These are phyloP conservation scores for Cyclocybe cylindracea DNA, from an alignment of 768 basidiomycete genomes.

Conservation along the genomic window DNA sequence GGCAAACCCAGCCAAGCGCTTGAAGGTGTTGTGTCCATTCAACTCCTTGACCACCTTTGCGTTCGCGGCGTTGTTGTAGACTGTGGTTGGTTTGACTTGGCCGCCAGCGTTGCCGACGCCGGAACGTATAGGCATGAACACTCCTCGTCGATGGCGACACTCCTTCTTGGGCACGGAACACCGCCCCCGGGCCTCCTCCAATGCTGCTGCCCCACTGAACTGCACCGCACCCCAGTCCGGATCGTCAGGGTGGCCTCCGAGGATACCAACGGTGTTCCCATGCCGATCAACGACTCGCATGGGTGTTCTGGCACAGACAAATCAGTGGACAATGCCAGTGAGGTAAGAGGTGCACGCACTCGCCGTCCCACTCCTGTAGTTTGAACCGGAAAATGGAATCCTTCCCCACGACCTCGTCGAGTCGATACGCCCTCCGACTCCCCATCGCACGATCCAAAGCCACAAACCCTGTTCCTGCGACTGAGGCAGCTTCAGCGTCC, in stretches of 20 bases:
- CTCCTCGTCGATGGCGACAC: background rate
- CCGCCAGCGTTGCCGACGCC: slow-evolving; percentile 7
- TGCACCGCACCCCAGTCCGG: background rate
- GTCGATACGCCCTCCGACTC: background rate
- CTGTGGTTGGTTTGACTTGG: background rate
- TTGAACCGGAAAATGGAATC: background rate
- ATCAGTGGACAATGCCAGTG: too few relatives aligned
- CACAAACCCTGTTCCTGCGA: background rate
- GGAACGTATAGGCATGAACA: background rate
- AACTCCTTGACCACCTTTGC: background rate
- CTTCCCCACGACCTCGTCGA: background rate
- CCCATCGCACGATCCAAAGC: background rate
- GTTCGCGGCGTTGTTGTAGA: background rate
- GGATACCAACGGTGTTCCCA: background rate
- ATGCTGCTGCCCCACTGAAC: background rate
- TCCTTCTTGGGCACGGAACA: too few relatives aligned
- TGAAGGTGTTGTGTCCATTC: background rate
- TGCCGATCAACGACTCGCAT: too few relatives aligned
- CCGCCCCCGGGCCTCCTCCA: background rate
- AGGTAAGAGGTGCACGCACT: too few relatives aligned
- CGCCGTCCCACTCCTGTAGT: slow-evolving; percentile 6
- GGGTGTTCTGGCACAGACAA: too few relatives aligned
- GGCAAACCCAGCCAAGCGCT: slow-evolving; percentile 4
- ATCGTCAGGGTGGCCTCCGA: slow-evolving; percentile 2
- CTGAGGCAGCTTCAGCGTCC: background rate